phyloP scores from a whole-genome alignment of 2,329 filamentous ascomycete genomes.

The Berkeleyomyces basicola region DNA sequence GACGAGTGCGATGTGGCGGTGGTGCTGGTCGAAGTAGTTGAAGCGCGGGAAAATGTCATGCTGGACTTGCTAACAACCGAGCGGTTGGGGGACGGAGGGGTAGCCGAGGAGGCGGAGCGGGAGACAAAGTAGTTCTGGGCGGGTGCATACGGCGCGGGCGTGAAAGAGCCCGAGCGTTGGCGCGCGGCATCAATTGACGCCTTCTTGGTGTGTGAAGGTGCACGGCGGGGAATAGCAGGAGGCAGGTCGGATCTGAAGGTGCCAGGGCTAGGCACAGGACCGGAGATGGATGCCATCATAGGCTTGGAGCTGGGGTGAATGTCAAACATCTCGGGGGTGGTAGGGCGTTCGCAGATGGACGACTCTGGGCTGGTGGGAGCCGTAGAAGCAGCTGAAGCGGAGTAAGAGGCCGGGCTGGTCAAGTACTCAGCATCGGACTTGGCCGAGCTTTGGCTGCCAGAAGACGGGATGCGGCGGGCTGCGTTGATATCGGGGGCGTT shows the following conservation, averaged over 20 bases:
- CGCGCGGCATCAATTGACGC: constrained; percentile 58
- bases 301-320: constrained; percentile 27
- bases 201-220: constrained; percentile 78
- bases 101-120: constrained; percentile 40
- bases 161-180: constrained; percentile 42
- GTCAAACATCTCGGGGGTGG: constrained; percentile 45
- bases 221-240: constrained; percentile 59
- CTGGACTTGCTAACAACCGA: constrained; percentile 17
- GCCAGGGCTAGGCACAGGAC: constrained; percentile 17
- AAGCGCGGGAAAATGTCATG: constrained; percentile 17
- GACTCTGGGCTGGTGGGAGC: constrained; percentile 54
- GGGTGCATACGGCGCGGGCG: constrained; percentile 34
- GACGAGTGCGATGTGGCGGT: constrained; percentile 11
- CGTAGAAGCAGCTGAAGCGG: constrained; percentile 32
- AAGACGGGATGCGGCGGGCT: constrained; percentile 29
- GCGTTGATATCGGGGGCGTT: constrained; percentile 64
- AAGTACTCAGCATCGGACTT: constrained; percentile 58
- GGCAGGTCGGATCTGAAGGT: constrained; percentile 27
- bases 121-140: constrained; percentile 26
- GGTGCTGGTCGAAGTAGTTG: constrained; percentile 13
- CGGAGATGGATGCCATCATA: not conserved
- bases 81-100: constrained; percentile 35
- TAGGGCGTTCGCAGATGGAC: constrained; percentile 35
- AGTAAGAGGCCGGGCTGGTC: constrained; percentile 26
- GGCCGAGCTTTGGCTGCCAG: constrained; percentile 33